Percentiles rank a stretch among this genome's conserved stretches.
These are phyloP conservation scores for Logfia minima DNA, from an alignment of 129 eudicot genomes.

Conservation along the genomic window DNA sequence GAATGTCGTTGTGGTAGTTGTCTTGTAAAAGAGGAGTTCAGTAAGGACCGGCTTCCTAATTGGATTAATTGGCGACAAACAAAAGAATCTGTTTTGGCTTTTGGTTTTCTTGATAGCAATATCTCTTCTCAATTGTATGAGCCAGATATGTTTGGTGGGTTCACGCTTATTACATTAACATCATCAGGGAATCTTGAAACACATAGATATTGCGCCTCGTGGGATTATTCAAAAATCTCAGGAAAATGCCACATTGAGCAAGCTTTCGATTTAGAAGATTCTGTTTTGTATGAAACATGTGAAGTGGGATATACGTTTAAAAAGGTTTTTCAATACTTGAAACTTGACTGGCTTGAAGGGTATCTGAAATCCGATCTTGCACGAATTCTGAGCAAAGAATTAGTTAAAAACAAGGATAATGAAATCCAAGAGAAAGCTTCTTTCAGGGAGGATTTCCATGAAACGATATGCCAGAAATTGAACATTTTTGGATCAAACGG, in stretches of 20 bases:
- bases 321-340: slow-evolving; percentile 41
- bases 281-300: slow-evolving; percentile 38
- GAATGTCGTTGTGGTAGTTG: slow-evolving; percentile 75
- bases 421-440: slow-evolving; percentile 11
- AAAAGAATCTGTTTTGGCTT: slow-evolving; percentile 62
- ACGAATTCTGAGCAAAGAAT: slow-evolving; percentile 29
- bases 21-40: slow-evolving; percentile 57
- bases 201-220: slow-evolving; percentile 57
- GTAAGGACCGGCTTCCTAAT: slow-evolving; percentile 49
- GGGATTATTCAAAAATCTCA: slow-evolving; percentile 37
- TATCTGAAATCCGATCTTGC: slow-evolving; percentile 41
- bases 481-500: slow-evolving; percentile 33
- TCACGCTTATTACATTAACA: slow-evolving; percentile 53
- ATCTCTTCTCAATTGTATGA: slow-evolving; percentile 38
- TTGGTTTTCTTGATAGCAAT: slow-evolving; percentile 51
- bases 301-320: slow-evolving; percentile 38
- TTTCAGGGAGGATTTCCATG: slow-evolving; percentile 38
- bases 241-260: slow-evolving; percentile 39
- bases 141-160: slow-evolving; percentile 56
- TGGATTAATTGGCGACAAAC: slow-evolving; percentile 92
- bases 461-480: slow-evolving; percentile 48
- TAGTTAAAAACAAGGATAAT: slow-evolving; percentile 8
- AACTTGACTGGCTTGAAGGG: slow-evolving; percentile 46
- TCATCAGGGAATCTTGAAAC: slow-evolving; percentile 71
- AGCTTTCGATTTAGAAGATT: slow-evolving; percentile 35